A percentile compares a stretch with the other conserved stretches of the same genome.
Conservation (phyloP, 1,284 basidiomycete genomes). For the Athelia sp. region DNA sequence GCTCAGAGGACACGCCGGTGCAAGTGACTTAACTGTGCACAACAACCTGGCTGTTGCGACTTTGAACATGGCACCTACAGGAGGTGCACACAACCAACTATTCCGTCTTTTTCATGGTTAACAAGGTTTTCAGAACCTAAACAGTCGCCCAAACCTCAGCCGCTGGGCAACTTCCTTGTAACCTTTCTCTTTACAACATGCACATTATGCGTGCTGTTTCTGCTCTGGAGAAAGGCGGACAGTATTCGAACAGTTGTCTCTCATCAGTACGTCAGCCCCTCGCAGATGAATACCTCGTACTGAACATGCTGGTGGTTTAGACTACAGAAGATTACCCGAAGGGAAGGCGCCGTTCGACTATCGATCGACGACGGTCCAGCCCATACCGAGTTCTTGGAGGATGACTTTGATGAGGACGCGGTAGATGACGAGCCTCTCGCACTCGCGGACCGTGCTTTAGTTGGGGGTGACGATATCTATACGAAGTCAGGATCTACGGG, state of each 20-base stretch:
- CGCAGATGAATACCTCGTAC: neutral
- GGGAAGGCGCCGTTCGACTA: conserved; percentile 60
- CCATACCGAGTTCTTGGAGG: conserved; percentile 56
- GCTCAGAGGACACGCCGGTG: no score
- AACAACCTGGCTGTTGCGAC: no score
- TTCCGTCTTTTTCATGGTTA: neutral
- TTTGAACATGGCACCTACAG: neutral
- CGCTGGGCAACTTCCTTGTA: conserved; percentile 50
- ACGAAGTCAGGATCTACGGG: no score
- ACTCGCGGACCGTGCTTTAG: neutral
- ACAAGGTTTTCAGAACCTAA: conserved; percentile 44
- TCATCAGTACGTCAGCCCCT: conserved; percentile 45
- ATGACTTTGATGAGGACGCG: conserved; percentile 39
- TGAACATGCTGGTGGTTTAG: conserved; percentile 28
- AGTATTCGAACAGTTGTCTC: conserved; percentile 55
- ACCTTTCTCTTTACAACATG: conserved; percentile 58
- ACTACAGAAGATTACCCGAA: conserved; percentile 49
- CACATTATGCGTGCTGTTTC: conserved; percentile 52
- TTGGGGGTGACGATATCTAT: no score
- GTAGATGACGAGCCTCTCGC: neutral
- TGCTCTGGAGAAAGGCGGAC: conserved; percentile 63
- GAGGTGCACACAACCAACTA: neutral
- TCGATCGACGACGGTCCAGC: conserved; percentile 71
- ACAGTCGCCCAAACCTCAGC: conserved; percentile 58
- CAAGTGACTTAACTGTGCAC: no score